Conservation (phyloP, 1,139 yeast genomes). For the Sugiyamaella pinicola region DNA sequence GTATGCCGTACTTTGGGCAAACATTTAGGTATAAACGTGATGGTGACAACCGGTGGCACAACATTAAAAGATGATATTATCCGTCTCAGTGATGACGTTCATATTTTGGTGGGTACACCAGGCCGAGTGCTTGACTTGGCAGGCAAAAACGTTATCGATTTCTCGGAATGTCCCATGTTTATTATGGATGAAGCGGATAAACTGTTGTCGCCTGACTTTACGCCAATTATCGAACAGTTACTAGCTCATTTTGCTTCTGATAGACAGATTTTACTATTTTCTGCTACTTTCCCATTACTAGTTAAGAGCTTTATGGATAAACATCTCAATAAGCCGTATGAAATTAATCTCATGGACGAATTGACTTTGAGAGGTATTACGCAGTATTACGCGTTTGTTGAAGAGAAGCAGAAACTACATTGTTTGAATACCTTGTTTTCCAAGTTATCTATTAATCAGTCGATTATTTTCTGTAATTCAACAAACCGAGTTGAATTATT, state of each 20-base stretch:
- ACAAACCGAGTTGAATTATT: constrained; percentile 93
- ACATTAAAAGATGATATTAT: constrained; percentile 89
- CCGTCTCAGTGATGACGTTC: constrained; percentile 90
- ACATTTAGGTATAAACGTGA: constrained; percentile 87
- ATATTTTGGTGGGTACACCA: constrained; percentile 89
- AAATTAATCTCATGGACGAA: constrained; percentile 97
- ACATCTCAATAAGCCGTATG: constrained; percentile 89
- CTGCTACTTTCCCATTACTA: constrained; percentile 95
- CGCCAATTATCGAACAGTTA: constrained; percentile 84
- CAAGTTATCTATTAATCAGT: constrained; percentile 91
- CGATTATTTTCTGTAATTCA: constrained; percentile 94
- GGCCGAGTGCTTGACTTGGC: constrained; percentile 97
- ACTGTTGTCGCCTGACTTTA: constrained; percentile 89
- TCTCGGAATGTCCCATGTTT: constrained; percentile 83
- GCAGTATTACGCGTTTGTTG: constrained; percentile 96
- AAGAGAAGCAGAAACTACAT: constrained; percentile 92
- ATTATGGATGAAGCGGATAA: constrained; percentile 99
- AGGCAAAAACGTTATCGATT: constrained; percentile 81
- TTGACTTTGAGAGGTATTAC: constrained; percentile 94
- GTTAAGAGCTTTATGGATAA: constrained; percentile 92
- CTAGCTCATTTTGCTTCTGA: constrained; percentile 74
- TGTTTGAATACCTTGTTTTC: constrained; percentile 94
- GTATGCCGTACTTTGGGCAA: constrained; percentile 97
- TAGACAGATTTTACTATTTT: constrained; percentile 85
- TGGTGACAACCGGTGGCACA: constrained; percentile 99